Evolutionary conservation across 2,329 filamentous ascomycete genomes (phyloP).

Genomic region (Fusarium sp.): DNA sequence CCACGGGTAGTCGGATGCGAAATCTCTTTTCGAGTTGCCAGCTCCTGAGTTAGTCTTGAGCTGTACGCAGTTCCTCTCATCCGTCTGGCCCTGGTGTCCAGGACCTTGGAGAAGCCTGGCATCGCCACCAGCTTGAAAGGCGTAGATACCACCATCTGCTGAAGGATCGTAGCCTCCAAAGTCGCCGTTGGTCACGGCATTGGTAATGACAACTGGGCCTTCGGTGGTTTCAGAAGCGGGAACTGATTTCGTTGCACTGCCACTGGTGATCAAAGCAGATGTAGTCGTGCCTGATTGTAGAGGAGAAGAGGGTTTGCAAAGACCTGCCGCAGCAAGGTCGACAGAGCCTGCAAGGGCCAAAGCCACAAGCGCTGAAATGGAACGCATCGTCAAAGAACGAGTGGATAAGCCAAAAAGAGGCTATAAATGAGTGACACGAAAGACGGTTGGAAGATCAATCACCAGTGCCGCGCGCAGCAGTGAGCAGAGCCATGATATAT

Average conservation of each 20-base stretch:
- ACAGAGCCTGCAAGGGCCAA: slow-evolving; percentile 14
- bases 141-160: slow-evolving; percentile 40
- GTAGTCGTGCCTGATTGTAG: slow-evolving; percentile 1
- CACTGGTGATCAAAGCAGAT: neutral
- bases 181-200: slow-evolving; percentile 38
- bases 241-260: slow-evolving; percentile 7
- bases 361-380: slow-evolving; percentile 19
- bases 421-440: slow-evolving; percentile 6
- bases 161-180: slow-evolving; percentile 42
- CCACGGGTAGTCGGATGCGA: slow-evolving; percentile 12
- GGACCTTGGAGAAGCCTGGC: slow-evolving; percentile 37
- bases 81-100: slow-evolving; percentile 31
- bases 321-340: slow-evolving; percentile 19
- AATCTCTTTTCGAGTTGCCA: neutral
- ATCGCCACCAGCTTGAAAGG: slow-evolving; percentile 25
- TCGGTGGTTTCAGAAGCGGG: slow-evolving; percentile 22
- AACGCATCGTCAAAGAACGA: slow-evolving; percentile 37
- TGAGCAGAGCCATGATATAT: slow-evolving; percentile 15
- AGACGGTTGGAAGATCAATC: slow-evolving; percentile 1
- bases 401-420: slow-evolving; percentile 12
- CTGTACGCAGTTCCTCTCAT: slow-evolving; percentile 38
- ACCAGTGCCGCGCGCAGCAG: neutral
- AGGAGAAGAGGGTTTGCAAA: slow-evolving; percentile 26
- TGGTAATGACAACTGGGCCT: slow-evolving; percentile 18
- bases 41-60: slow-evolving; percentile 10